Evolutionary conservation across 176 grass and related monocot species (phyloP).

Genomic region (Saccharum officinarum): DNA sequence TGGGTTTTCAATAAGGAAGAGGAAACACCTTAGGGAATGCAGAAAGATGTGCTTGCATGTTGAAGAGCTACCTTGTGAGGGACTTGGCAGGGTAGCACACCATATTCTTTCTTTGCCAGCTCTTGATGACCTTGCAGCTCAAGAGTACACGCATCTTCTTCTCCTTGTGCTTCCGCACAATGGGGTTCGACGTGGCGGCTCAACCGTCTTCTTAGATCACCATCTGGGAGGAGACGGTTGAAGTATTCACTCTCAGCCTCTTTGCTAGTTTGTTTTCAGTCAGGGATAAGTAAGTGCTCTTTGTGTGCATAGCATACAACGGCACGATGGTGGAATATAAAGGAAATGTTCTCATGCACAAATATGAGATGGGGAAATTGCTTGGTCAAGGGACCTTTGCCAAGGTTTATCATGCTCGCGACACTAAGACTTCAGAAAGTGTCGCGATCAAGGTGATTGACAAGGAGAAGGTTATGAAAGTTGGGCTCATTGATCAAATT

Average conservation of each 20-base stretch:
- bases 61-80: constrained; percentile 70
- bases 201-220: constrained; percentile 63
- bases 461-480: constrained; percentile 91
- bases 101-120: constrained; percentile 21
- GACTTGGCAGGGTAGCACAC: constrained; percentile 36
- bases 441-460: constrained; percentile 97
- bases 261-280: not conserved
- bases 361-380: constrained; percentile 81
- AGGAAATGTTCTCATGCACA: constrained; percentile 65
- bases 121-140: constrained; percentile 75
- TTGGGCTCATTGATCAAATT: constrained; percentile 90
- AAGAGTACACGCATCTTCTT: constrained; percentile 30
- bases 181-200: constrained; percentile 68
- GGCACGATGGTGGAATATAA: constrained; percentile 53
- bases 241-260: constrained; percentile 28
- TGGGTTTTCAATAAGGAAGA: constrained; percentile 23
- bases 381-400: constrained; percentile 96
- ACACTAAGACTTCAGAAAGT: constrained; percentile 59
- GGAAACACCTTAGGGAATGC: constrained; percentile 91
- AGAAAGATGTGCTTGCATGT: constrained; percentile 99
- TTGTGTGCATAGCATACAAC: not conserved
- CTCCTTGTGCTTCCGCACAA: constrained; percentile 66
- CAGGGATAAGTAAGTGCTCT: not conserved
- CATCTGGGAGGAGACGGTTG: constrained; percentile 86
- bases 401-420: constrained; percentile 89